Conservation (phyloP, 495 filamentous ascomycete genomes). For the Collariella sp. region DNA sequence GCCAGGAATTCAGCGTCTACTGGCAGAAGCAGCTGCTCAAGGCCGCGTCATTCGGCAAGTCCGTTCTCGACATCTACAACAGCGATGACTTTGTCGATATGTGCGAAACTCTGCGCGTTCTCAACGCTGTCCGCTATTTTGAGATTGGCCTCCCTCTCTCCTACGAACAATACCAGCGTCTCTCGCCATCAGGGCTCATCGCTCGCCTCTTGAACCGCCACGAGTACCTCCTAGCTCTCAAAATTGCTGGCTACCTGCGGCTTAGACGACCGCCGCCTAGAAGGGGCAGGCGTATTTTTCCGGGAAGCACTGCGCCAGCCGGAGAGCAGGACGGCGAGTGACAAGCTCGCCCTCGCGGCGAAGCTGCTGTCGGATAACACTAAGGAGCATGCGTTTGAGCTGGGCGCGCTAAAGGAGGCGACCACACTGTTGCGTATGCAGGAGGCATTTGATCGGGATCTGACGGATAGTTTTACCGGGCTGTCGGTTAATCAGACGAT, state of each 20-base stretch:
- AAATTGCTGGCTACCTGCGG: conserved; percentile 79
- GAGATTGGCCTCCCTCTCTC: conserved; percentile 86
- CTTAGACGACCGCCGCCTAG: conserved; percentile 83
- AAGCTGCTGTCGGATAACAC: conserved; percentile 71
- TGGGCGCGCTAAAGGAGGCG: conserved; percentile 69
- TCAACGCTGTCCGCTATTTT: conserved; percentile 86
- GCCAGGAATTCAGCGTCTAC: conserved; percentile 77
- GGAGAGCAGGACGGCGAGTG: conserved; percentile 49
- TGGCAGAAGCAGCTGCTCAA: conserved; percentile 95
- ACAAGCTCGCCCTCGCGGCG: conserved; percentile 77
- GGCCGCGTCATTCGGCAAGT: conserved; percentile 94
- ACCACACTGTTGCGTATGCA: conserved; percentile 73
- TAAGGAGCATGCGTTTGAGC: conserved; percentile 68
- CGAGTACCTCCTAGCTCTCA: conserved; percentile 85
- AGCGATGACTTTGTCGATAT: conserved; percentile 98
- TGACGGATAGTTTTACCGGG: conserved; percentile 67
- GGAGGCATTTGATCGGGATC: conserved; percentile 72
- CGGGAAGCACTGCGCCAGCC: conserved; percentile 65
- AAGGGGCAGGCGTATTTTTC: conserved; percentile 80
- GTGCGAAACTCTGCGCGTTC: conserved; percentile 86
- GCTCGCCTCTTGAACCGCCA: conserved; percentile 77
- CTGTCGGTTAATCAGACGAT: conserved; percentile 84
- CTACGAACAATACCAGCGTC: conserved; percentile 78
- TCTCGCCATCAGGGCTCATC: conserved; percentile 81
- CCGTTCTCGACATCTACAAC: conserved; percentile 90